These are phyloP conservation scores for Cercophora samala DNA, from an alignment of 495 filamentous ascomycete genomes.

Conservation along the genomic window DNA sequence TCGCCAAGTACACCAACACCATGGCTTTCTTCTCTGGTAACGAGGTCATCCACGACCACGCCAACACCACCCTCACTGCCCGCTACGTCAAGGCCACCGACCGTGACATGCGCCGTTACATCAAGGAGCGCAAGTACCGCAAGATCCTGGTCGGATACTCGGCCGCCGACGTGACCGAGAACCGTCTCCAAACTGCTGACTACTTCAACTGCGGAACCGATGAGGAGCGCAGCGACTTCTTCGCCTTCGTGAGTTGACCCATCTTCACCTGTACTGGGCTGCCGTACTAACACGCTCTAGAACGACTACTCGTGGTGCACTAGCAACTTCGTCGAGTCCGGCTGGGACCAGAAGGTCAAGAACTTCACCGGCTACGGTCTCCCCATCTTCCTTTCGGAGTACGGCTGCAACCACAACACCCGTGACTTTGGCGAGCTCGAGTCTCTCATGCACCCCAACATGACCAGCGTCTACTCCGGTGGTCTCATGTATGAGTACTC, in stretches of 20 bases:
- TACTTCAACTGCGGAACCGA: constrained; percentile 96
- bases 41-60: constrained; percentile 87
- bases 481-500: constrained; percentile 97
- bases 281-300: constrained; percentile 20
- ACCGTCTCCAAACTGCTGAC: constrained; percentile 82
- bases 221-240: constrained; percentile 88
- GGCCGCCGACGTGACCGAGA: constrained; percentile 79
- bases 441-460: constrained; percentile 75
- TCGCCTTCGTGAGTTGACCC: constrained; percentile 63
- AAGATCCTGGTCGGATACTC: constrained; percentile 90
- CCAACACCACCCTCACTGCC: constrained; percentile 68
- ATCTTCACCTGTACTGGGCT: not conserved
- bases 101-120: constrained; percentile 88
- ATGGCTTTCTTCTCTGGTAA: constrained; percentile 97
- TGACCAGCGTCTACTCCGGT: constrained; percentile 92
- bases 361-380: constrained; percentile 86
- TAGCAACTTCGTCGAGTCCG: constrained; percentile 72
- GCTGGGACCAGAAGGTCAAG: constrained; percentile 89
- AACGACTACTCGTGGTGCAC: constrained; percentile 99
- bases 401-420: constrained; percentile 76
- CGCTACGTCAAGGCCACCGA: constrained; percentile 93
- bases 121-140: constrained; percentile 68
- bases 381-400: constrained; percentile 95
- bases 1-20: constrained; percentile 85
- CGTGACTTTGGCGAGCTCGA: constrained; percentile 80